Base-by-base conservation (phyloP, 176 grass and related monocot genomes). In the Miscanthus lutarioriparius region DNA sequence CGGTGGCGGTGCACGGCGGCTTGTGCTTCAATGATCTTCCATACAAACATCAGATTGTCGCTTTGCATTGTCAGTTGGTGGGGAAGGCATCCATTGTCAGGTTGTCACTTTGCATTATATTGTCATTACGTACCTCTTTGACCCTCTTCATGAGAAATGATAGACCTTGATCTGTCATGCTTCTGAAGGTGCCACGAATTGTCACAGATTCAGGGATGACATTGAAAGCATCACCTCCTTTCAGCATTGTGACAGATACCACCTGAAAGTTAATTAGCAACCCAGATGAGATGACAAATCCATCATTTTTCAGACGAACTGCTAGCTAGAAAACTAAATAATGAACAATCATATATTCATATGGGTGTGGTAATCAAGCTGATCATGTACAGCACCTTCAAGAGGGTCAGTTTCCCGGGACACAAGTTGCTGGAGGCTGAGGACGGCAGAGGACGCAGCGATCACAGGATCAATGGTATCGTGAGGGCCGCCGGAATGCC, bases 131-230 rank as follows among this genome's bases (percentile, higher is more conserved):
- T 80, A 93, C 91, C 94, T 93, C 84, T 82, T 72, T 86, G 27
- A 90, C 80, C 61, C 94, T 85, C 77, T 69, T 82, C 74, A 67
- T 76, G 2, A 97, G 85, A 72, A 84, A 87, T 6, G 79, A 67
- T 30, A 91, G 22, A 41, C 94, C 91, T 75, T 93, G 79, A 33
- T 69, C 79, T 49, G 89, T 90, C 70, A 88, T 80, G 70, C 89
- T 93, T 53, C 91, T 88, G 25, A 90, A 84, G 40, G 91, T 93
- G 26, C 94, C 94, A 75, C 94, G 87, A 67, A 93, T 86, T 36
- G 77, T 79, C 8, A 54, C 43, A 1, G 68, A 83, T 12, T 93
- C 81, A 25, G 91, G 91, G 45, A 96, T 96, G 39, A 91, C 88
- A 85, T 93, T 93, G 44, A 56, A 87, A 39, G 86, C 86, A 19